Base-by-base conservation (phyloP, 148 eudicot species). In the Chenopodium quinoa region DNA sequence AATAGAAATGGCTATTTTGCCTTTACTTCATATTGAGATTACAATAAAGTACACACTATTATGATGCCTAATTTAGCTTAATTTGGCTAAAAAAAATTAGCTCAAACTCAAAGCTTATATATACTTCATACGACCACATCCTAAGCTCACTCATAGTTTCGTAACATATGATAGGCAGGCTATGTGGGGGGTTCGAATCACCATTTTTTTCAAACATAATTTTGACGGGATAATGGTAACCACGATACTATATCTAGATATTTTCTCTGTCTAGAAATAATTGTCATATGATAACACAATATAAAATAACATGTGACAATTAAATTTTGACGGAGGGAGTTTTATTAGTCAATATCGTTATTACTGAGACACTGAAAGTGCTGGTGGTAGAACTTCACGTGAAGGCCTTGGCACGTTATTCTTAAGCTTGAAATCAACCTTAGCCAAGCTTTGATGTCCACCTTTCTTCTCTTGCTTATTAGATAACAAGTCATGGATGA, bases 281-380 rank as follows among this genome's bases (percentile, higher is more conserved):
- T 64, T 77, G 10, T 64, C n/a, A 40, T 17, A 8, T 37, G n/a
- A 40, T 19, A 44, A 71, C 52, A 20, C 1, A 19, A 46, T 37
- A 17, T 1, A 47, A 25, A 66, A 14, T 29, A 25, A 10, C 8
- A 66, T 22, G 12, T 48, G 56, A 73, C 76, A 73, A 73, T 1
- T 73, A n/a, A 46, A 73, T 25, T 25, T 2, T 0, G 1, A 14
- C 17, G 20, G 9, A 73, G 20, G 60, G 12, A 10, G 19, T 47
- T 47, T 25, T 48, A 20, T 23, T 12, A 44, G 7, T 12, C 22
- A 74, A 1, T 22, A 2, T 19, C 7, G 4, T 23, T 19, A 65
- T 48, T 83, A 86, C 60, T 77, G 85, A 48, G 82, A 79, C 78
- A 81, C 78, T 7, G 82, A 50, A 34, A 83, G 88, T 44, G 86